phyloP scores from a whole-genome alignment of 2,329 filamentous ascomycete genomes.

The Cadophora gregata region DNA sequence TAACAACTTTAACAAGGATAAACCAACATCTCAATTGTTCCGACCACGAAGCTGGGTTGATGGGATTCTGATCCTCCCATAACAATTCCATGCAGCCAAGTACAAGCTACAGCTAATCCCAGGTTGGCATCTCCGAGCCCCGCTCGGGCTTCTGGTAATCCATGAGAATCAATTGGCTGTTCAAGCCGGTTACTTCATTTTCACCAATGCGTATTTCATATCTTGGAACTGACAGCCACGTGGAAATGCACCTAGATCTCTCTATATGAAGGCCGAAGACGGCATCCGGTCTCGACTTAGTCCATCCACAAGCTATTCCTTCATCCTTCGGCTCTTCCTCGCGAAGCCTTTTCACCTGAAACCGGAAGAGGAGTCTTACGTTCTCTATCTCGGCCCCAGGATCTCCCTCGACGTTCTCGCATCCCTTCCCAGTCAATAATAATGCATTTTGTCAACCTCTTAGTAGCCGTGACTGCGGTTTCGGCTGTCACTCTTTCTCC shows the following conservation, averaged over 20 bases:
- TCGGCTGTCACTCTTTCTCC: neutral
- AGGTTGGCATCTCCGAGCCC: slow-evolving; percentile 3
- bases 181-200: neutral
- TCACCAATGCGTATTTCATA: neutral
- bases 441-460: neutral
- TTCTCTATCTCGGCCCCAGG: neutral
- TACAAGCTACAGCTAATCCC: neutral
- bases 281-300: neutral
- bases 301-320: neutral
- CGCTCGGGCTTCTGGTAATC: neutral
- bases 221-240: neutral
- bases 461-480: neutral
- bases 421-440: neutral
- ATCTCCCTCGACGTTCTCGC: neutral
- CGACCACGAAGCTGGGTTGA: neutral
- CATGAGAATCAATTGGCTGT: neutral
- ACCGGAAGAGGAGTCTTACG: neutral
- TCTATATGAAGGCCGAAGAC: neutral
- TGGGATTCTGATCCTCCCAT: neutral
- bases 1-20: neutral
- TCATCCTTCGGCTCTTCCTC: neutral
- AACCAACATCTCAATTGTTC: neutral
- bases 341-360: neutral
- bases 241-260: neutral
- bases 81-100: slow-evolving; percentile 5